Percentiles rank a stretch among this genome's conserved stretches.
phyloP scores from a whole-genome alignment of 2,329 filamentous ascomycete genomes.

The Cucurbitaria berberidis region DNA sequence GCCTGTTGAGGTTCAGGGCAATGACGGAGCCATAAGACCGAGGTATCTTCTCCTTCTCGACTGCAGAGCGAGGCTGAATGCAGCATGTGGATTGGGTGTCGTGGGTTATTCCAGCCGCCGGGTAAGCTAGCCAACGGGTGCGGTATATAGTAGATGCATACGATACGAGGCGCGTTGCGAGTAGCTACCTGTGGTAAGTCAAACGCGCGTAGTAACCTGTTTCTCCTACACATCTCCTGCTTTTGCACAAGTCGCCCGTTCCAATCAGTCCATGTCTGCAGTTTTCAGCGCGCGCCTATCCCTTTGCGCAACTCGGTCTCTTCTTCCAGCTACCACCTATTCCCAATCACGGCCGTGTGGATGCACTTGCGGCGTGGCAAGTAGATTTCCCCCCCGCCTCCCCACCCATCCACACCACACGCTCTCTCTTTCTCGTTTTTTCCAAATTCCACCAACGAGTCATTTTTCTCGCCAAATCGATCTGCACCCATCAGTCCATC shows the following conservation, averaged over 20 bases:
- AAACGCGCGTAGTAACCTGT: not conserved
- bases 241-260: not conserved
- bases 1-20: not conserved
- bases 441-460: not conserved
- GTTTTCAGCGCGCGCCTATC: not conserved
- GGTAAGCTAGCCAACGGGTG: conserved; percentile 3
- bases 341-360: not conserved
- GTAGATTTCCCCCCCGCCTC: not conserved
- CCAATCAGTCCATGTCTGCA: not conserved
- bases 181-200: not conserved
- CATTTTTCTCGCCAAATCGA: not conserved
- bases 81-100: not conserved
- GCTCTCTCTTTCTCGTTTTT: not conserved
- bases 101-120: not conserved
- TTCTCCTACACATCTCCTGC: not conserved
- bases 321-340: not conserved
- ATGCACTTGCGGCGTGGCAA: not conserved
- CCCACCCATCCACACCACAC: not conserved
- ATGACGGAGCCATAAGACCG: not conserved
- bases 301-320: not conserved
- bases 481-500: not conserved
- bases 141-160: not conserved
- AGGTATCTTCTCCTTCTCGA: not conserved
- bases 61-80: not conserved
- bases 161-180: not conserved